phyloP scores from a whole-genome alignment of 2,329 filamentous ascomycete genomes.

The Epicoccum nigrum region DNA sequence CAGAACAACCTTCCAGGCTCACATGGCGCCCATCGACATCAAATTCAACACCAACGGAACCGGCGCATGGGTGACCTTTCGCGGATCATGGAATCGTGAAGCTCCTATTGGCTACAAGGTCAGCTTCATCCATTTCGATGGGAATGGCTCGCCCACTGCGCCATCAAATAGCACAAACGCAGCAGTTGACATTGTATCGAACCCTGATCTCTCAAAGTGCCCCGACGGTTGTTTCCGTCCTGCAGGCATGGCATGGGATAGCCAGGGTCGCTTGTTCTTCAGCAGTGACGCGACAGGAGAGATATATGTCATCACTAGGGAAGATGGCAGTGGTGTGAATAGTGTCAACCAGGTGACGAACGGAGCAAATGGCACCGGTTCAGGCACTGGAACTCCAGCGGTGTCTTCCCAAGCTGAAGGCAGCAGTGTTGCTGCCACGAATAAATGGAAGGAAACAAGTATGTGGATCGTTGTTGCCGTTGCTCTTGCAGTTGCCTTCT shows the following conservation, averaged over 20 bases:
- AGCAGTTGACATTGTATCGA: conserved; percentile 61
- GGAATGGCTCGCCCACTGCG: conserved; percentile 54
- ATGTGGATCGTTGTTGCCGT: neutral
- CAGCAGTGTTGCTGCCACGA: neutral
- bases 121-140: conserved; percentile 53
- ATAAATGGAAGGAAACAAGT: neutral
- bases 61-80: conserved; percentile 70
- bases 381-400: conserved; percentile 4
- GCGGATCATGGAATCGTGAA: conserved; percentile 68
- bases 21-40: conserved; percentile 74
- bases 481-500: neutral
- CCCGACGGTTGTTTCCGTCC: conserved; percentile 67
- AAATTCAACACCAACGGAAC: conserved; percentile 66
- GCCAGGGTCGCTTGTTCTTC: conserved; percentile 64
- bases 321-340: conserved; percentile 40
- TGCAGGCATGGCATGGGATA: conserved; percentile 62
- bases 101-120: conserved; percentile 59
- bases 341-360: conserved; percentile 26
- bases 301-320: conserved; percentile 60
- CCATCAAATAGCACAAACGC: conserved; percentile 55
- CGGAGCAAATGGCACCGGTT: conserved; percentile 14
- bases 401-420: conserved; percentile 5
- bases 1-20: conserved; percentile 66
- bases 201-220: conserved; percentile 60
- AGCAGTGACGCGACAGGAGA: conserved; percentile 69